Conservation (phyloP, 2,329 filamentous ascomycete genomes). For the Aspergillus sp. region DNA sequence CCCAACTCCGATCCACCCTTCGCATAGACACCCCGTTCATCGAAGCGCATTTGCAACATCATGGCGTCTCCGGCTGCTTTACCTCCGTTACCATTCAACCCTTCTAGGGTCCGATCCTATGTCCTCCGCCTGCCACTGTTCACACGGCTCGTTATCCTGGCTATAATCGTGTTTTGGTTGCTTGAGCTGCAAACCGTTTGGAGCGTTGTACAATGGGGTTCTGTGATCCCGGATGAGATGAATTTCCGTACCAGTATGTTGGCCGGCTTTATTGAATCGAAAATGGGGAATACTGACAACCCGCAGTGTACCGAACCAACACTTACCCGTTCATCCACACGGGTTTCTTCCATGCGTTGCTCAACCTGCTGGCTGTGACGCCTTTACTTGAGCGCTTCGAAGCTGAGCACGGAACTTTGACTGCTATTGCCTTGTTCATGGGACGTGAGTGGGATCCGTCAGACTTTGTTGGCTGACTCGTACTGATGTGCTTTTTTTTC, state of each 20-base stretch:
- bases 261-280: background rate
- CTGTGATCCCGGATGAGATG: constrained; percentile 75
- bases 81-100: constrained; percentile 63
- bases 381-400: constrained; percentile 95
- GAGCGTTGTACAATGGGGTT: constrained; percentile 74
- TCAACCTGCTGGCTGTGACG: constrained; percentile 77
- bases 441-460: constrained; percentile 66
- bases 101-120: constrained; percentile 74
- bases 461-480: background rate
- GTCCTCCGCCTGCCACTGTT: constrained; percentile 82
- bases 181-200: constrained; percentile 68
- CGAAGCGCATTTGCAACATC: background rate
- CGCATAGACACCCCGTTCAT: background rate
- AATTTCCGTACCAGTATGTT: constrained; percentile 67
- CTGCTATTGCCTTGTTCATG: constrained; percentile 81
- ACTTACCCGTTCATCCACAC: constrained; percentile 87
- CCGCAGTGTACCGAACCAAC: constrained; percentile 82
- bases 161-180: constrained; percentile 69
- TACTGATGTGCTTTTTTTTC: background rate
- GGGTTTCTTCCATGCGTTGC: constrained; percentile 73
- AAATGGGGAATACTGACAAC: constrained; percentile 5
- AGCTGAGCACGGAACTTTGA: constrained; percentile 84
- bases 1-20: background rate
- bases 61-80: constrained; percentile 51
- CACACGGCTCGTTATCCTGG: constrained; percentile 68